Percentiles rank a stretch among this genome's conserved stretches.
Conservation (phyloP, 495 filamentous ascomycete species). For the Tuber melanosporum region DNA sequence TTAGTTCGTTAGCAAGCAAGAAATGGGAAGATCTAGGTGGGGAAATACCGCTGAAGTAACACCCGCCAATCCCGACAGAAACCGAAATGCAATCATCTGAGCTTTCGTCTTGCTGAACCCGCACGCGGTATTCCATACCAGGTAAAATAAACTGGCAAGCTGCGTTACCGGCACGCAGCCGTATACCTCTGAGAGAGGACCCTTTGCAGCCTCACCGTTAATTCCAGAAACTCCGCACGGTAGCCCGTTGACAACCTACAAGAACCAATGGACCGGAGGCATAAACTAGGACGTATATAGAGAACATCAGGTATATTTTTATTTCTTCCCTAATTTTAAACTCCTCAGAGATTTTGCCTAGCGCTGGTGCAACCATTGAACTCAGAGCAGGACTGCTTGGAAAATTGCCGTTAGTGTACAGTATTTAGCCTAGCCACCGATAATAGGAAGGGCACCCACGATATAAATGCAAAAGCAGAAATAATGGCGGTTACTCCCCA, state of each 20-base stretch:
- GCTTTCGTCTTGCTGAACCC: conserved; percentile 51
- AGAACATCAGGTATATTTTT: conserved; percentile 55
- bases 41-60: conserved; percentile 47
- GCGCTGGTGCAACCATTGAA: conserved; percentile 64
- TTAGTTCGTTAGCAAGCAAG: not conserved
- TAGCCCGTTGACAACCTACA: not conserved
- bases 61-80: conserved; percentile 52
- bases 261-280: conserved; percentile 54
- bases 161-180: conserved; percentile 54
- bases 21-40: not conserved
- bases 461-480: conserved; percentile 61
- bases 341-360: conserved; percentile 52
- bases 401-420: not conserved
- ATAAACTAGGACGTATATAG: conserved; percentile 67
- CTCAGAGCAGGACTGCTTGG: not conserved
- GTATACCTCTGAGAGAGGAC: conserved; percentile 57
- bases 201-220: conserved; percentile 22
- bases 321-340: conserved; percentile 53
- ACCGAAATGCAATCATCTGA: conserved; percentile 53
- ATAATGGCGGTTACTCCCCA: conserved; percentile 59
- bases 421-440: not conserved
- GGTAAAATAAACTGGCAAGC: conserved; percentile 48
- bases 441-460: conserved; percentile 49
- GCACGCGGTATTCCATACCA: conserved; percentile 52
- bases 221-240: not conserved